Percentiles rank a stretch among this genome's conserved stretches.
Evolutionary conservation across 2,329 filamentous ascomycete genomes (phyloP).

Genomic region (Monosporascus sp.): DNA sequence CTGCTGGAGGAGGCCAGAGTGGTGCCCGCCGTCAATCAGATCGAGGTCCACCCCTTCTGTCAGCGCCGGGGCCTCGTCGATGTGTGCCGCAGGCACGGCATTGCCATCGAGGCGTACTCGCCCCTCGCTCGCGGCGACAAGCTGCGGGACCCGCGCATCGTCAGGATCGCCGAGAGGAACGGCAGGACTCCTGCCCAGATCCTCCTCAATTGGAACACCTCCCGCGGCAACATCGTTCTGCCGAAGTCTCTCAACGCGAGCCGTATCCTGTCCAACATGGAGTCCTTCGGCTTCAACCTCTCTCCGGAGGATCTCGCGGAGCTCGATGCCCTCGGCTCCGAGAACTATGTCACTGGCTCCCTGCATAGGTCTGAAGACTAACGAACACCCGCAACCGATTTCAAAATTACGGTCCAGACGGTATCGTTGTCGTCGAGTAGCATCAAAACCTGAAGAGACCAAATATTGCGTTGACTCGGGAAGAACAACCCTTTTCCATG

Average conservation of each 20-base stretch:
- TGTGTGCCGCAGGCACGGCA: conserved; percentile 39
- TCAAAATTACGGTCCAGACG: background rate
- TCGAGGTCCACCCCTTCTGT: conserved; percentile 55
- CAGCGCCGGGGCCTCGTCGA: conserved; percentile 48
- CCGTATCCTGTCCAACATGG: conserved; percentile 58
- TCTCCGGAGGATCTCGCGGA: conserved; percentile 50
- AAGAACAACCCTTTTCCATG: too few relatives aligned
- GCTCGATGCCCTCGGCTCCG: conserved; percentile 29
- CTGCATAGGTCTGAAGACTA: conserved; percentile 36
- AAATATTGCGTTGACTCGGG: too few relatives aligned
- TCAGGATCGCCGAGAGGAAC: conserved; percentile 49
- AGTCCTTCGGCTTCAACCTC: conserved; percentile 57
- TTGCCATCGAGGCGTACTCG: conserved; percentile 9
- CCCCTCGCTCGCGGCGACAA: conserved; percentile 10
- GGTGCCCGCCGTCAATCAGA: conserved; percentile 52
- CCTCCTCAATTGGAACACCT: conserved; percentile 54
- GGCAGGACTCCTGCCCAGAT: conserved; percentile 53
- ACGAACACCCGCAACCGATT: background rate
- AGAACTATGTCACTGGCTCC: conserved; percentile 24
- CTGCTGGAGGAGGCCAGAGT: conserved; percentile 37
- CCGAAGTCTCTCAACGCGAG: conserved; percentile 58
- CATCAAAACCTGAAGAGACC: too few relatives aligned
- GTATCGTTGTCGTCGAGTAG: background rate
- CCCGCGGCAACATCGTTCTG: conserved; percentile 54
- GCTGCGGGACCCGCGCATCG: conserved; percentile 47